Evolutionary conservation across 768 basidiomycete species (phyloP), one percentile per base, ranked within the genome.

Genomic region (Psilocybe tampanensis): DNA sequence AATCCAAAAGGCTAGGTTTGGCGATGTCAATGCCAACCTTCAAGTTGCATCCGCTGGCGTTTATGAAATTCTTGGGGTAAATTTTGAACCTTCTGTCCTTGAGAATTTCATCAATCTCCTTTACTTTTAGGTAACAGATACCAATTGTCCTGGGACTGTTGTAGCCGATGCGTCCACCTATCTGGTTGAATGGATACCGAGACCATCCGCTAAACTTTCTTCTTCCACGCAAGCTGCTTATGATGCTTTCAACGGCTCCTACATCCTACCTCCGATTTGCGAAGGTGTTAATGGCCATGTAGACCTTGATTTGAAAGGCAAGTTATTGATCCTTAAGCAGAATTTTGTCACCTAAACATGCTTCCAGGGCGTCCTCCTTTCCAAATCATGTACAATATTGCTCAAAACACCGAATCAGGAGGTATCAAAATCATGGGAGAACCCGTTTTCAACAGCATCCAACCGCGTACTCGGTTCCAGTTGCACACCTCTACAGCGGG

Each of bases 321-420:
- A 29, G 4, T 29, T 9, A 29, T 4, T 29, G 4, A 29, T 29
- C 9, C 29, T 9, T 5, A 29, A 4, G 4, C 29, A 29, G 29
- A 29, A 29, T 5, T 5, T 29, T 29, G 36, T 39, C 15, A 39
- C 15, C 3, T 34, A 32, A 47, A 11, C 18, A 44, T 29, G 17
- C 13, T 17, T 42, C 23, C 64, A 91, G 95, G 95, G 49, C 86
- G 87, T 19, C 87, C 93, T n/a, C 95, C 95, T 0, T 98, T 95
- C 82, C 89, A 96, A 68, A 86, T 96, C 60, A 88, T 84, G 81
- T 97, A 95, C 71, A 90, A 92, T 61, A 84, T 94, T 52, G 92
- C 89, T 1, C 81, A 84, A 67, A 80, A 86, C 50, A 80, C 76
- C 52, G 89, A 88, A 8, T 75, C 76, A 17, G 89, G 91, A 3